These are phyloP conservation scores for Acorus calamus DNA, from an alignment of 106 monocot species.

Conservation along the genomic window DNA sequence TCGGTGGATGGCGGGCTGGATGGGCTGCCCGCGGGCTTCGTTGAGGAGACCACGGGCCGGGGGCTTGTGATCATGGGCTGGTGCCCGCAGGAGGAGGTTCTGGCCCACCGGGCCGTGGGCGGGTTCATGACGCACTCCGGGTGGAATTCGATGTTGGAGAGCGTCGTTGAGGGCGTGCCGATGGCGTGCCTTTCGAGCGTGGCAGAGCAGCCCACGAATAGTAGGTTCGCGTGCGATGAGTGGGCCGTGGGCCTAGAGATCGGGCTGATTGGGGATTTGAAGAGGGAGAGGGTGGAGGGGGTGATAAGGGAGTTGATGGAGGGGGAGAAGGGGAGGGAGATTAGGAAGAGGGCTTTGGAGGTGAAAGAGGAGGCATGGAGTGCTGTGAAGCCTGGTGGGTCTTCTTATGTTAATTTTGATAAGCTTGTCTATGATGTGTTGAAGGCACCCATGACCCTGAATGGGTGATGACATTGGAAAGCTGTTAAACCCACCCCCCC, in stretches of 20 bases:
- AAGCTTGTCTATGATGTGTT: background rate
- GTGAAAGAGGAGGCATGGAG: background rate
- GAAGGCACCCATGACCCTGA: too few relatives aligned
- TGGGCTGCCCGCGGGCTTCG: slow-evolving; percentile 21
- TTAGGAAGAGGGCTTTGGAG: slow-evolving; percentile 1
- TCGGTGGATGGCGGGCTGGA: slow-evolving; percentile 20
- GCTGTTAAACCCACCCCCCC: too few relatives aligned
- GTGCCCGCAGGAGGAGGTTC: slow-evolving; percentile 52
- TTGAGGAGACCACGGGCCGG: slow-evolving; percentile 20
- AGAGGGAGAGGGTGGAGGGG: background rate
- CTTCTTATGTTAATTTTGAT: background rate
- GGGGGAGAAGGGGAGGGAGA: background rate
- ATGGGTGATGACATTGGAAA: too few relatives aligned
- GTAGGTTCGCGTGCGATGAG: slow-evolving; percentile 35
- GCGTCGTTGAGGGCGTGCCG: slow-evolving; percentile 44
- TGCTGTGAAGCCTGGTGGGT: background rate
- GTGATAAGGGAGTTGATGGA: slow-evolving; percentile 3
- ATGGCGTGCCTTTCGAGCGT: slow-evolving; percentile 68
- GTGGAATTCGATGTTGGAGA: slow-evolving; percentile 75
- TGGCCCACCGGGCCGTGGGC: slow-evolving; percentile 35
- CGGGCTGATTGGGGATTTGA: background rate
- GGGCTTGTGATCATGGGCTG: slow-evolving; percentile 28
- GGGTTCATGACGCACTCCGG: slow-evolving; percentile 68
- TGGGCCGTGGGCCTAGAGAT: slow-evolving; percentile 68
- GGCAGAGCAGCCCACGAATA: slow-evolving; percentile 62